phyloP scores from a whole-genome alignment of 2,329 filamentous ascomycete species.

The Colletotrichum endophyticum region DNA sequence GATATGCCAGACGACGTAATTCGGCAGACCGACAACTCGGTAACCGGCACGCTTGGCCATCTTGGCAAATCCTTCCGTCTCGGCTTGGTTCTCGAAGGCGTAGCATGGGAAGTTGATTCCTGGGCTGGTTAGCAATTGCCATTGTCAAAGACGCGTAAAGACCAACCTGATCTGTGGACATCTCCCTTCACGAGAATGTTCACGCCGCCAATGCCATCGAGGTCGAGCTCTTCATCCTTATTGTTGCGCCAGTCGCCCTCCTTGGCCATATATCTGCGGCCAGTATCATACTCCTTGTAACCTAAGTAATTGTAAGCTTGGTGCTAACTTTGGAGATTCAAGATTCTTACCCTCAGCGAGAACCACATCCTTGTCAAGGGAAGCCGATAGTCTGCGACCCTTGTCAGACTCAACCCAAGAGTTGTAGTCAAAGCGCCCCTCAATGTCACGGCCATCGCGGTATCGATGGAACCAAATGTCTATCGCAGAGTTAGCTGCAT shows the following conservation, averaged over 20 bases:
- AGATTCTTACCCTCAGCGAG: conserved; percentile 78
- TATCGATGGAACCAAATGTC: conserved; percentile 98
- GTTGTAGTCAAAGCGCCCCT: conserved; percentile 98
- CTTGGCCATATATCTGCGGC: conserved; percentile 84
- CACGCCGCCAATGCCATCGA: conserved; percentile 96
- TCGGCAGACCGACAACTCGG: conserved; percentile 88
- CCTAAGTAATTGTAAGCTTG: conserved; percentile 54
- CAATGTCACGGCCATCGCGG: conserved; percentile 80
- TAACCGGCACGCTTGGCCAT: conserved; percentile 98
- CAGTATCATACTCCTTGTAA: conserved; percentile 92
- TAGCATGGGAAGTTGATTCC: conserved; percentile 98
- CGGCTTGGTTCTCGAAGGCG: conserved; percentile 97
- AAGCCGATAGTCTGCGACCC: conserved; percentile 74
- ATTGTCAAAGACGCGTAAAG: not conserved
- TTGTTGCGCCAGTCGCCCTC: conserved; percentile 94
- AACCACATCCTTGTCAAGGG: conserved; percentile 79
- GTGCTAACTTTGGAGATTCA: not conserved
- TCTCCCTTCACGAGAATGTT: conserved; percentile 98
- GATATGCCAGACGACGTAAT: conserved; percentile 98
- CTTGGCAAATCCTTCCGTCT: conserved; percentile 97
- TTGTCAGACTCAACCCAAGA: conserved; percentile 96
- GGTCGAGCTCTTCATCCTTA: conserved; percentile 88
- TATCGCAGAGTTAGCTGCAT: conserved; percentile 39
- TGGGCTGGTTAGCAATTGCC: conserved; percentile 34
- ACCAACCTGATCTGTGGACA: conserved; percentile 88